Percentiles rank a stretch among this genome's conserved stretches.
These are phyloP conservation scores for Amanita rimosa DNA, from an alignment of 768 basidiomycete species.

Conservation along the genomic window DNA sequence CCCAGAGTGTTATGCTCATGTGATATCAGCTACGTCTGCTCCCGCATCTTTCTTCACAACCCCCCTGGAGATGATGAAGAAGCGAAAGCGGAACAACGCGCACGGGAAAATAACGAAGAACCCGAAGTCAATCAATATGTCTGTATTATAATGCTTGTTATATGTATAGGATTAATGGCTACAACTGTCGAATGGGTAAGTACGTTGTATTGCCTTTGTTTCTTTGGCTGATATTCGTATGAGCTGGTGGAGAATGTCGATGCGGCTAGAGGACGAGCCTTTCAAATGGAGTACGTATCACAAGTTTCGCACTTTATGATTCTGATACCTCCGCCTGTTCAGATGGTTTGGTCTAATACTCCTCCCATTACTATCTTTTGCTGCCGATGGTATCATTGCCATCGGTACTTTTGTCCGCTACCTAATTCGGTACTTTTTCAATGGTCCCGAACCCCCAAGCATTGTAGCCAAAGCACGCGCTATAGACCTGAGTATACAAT, in stretches of 20 bases:
- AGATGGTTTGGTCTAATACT: slow-evolving; percentile 70
- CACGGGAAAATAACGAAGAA: slow-evolving; percentile 31
- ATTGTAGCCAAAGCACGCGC: slow-evolving; percentile 57
- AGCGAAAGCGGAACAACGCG: slow-evolving; percentile 29
- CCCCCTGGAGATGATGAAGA: slow-evolving; percentile 41
- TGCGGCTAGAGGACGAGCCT: slow-evolving; percentile 31
- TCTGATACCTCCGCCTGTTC: slow-evolving; percentile 1
- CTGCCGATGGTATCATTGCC: slow-evolving; percentile 57
- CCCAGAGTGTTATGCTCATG: background rate
- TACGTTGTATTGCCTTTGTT: too few species aligned
- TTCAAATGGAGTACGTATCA: slow-evolving; percentile 39
- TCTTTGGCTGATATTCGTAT: slow-evolving; percentile 8
- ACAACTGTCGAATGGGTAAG: slow-evolving; percentile 60
- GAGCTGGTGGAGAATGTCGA: slow-evolving; percentile 61
- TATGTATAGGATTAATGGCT: slow-evolving; percentile 52
- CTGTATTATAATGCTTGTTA: slow-evolving; percentile 37
- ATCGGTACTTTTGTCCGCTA: slow-evolving; percentile 44
- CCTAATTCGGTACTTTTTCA: slow-evolving; percentile 27
- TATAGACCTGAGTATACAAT: slow-evolving; percentile 73
- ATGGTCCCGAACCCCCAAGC: slow-evolving; percentile 30
- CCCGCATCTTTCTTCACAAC: slow-evolving; percentile 59
- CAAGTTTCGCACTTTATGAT: background rate
- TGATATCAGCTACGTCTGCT: slow-evolving; percentile 43
- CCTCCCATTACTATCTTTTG: slow-evolving; percentile 63
- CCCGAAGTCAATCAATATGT: slow-evolving; percentile 58